Conservation (phyloP, 2,329 filamentous ascomycete species). For the Colletotrichum godetiae region DNA sequence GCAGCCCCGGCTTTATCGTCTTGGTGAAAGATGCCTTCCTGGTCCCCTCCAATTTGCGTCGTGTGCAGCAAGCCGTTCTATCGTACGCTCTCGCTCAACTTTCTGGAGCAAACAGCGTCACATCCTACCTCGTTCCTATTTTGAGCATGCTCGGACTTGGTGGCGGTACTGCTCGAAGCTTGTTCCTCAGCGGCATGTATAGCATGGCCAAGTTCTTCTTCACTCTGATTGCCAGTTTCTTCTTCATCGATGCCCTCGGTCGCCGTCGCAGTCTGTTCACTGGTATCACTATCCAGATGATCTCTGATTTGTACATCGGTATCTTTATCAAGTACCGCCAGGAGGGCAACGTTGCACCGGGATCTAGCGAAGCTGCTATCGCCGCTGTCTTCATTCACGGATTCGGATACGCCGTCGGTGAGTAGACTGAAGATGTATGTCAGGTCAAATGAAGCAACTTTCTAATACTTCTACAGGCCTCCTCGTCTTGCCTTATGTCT, state of each 20-base stretch:
- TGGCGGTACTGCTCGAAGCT: constrained; percentile 42
- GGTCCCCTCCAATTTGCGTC: constrained; percentile 50
- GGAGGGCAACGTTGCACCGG: constrained; percentile 37
- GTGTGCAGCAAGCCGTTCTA: constrained; percentile 50
- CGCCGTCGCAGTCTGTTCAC: constrained; percentile 50
- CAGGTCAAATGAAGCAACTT: background rate
- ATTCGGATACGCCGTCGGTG: constrained; percentile 54
- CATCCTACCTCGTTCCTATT: constrained; percentile 56
- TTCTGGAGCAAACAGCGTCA: constrained; percentile 56
- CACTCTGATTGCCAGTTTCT: constrained; percentile 53
- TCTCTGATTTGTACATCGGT: constrained; percentile 54
- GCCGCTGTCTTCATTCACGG: constrained; percentile 57
- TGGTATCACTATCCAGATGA: constrained; percentile 49
- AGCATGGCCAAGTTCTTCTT: constrained; percentile 55
- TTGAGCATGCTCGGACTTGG: constrained; percentile 49
- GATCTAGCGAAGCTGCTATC: constrained; percentile 51
- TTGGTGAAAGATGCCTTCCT: constrained; percentile 50
- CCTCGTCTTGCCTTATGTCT: constrained; percentile 55
- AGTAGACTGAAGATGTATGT: background rate
- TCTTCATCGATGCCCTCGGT: constrained; percentile 57
- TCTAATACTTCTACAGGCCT: constrained; percentile 38
- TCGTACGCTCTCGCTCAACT: constrained; percentile 54
- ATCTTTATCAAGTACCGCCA: constrained; percentile 51
- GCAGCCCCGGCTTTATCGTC: constrained; percentile 10
- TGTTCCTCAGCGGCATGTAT: constrained; percentile 57